These are phyloP conservation scores for Kwoniella shivajii DNA, from an alignment of 1,284 basidiomycete genomes.

Conservation along the genomic window DNA sequence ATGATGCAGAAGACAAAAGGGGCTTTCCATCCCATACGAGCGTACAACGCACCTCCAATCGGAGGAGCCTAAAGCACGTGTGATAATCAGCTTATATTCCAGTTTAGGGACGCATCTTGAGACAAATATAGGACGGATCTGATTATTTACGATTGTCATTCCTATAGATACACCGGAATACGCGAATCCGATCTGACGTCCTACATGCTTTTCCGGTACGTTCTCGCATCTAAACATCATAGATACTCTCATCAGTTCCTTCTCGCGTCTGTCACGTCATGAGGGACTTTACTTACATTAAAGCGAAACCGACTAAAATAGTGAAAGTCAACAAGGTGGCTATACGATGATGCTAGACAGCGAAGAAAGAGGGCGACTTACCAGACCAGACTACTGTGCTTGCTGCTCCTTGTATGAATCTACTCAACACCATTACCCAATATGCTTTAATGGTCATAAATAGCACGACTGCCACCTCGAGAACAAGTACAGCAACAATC, in stretches of 20 bases:
- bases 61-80: constrained; percentile 58
- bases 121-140: neutral
- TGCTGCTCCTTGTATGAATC: constrained; percentile 70
- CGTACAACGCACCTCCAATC: constrained; percentile 68
- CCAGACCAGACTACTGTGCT: constrained; percentile 76
- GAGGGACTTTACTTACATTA: constrained; percentile 3
- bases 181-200: constrained; percentile 70
- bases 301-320: constrained; percentile 15
- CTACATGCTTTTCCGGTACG: constrained; percentile 62
- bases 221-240: constrained; percentile 64
- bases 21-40: constrained; percentile 67
- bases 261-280: neutral
- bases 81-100: neutral
- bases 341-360: neutral
- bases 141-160: constrained; percentile 55
- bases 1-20: constrained; percentile 73
- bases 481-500: constrained; percentile 55
- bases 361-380: constrained; percentile 55
- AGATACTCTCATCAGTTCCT: neutral
- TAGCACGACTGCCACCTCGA: constrained; percentile 61
- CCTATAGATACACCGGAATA: constrained; percentile 71
- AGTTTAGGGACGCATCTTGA: neutral
- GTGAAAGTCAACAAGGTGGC: too few species aligned
- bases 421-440: constrained; percentile 70
- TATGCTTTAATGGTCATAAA: constrained; percentile 75